Percentiles rank a stretch among this genome's conserved stretches.
Evolutionary conservation across 2,329 filamentous ascomycete genomes (phyloP).

Genomic region (Hymenoscyphus repandus): DNA sequence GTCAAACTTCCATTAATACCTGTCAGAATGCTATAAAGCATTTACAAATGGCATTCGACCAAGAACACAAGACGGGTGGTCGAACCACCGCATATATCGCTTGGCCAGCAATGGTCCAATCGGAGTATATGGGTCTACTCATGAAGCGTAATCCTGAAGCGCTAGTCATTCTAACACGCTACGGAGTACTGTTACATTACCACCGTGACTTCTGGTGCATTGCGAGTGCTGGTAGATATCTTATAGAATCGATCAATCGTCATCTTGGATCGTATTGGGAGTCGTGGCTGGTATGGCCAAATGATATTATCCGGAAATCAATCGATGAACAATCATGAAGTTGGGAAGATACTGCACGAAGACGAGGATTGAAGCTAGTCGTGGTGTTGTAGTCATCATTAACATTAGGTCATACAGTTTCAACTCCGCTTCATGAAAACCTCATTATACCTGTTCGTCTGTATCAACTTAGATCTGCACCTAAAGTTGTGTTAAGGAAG

Average conservation of each 20-base stretch:
- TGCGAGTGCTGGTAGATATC: conserved; percentile 16
- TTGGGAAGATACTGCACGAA: too few relatives aligned
- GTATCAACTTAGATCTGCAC: too few relatives aligned
- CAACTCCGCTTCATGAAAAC: too few relatives aligned
- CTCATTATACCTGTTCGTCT: too few relatives aligned
- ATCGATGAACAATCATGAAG: too few relatives aligned
- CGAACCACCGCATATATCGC: not conserved
- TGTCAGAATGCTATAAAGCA: not conserved
- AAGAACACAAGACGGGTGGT: not conserved
- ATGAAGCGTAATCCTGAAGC: conserved; percentile 29
- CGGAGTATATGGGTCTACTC: conserved; percentile 28
- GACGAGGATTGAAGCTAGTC: too few relatives aligned
- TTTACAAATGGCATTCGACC: not conserved
- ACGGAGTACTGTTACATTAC: conserved; percentile 31
- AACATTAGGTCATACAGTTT: too few relatives aligned
- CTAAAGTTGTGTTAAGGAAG: too few relatives aligned
- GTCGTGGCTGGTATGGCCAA: conserved; percentile 10
- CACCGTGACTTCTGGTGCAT: conserved; percentile 19
- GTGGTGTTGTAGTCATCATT: too few relatives aligned
- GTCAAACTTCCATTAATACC: too few relatives aligned
- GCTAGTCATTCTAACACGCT: conserved; percentile 33
- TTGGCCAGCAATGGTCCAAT: not conserved
- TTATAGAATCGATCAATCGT: conserved; percentile 18
- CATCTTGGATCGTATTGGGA: conserved; percentile 17
- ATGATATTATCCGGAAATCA: too few relatives aligned